These are phyloP conservation scores for Fusarium sp. DNA, from an alignment of 2,329 filamentous ascomycete genomes.

Conservation along the genomic window DNA sequence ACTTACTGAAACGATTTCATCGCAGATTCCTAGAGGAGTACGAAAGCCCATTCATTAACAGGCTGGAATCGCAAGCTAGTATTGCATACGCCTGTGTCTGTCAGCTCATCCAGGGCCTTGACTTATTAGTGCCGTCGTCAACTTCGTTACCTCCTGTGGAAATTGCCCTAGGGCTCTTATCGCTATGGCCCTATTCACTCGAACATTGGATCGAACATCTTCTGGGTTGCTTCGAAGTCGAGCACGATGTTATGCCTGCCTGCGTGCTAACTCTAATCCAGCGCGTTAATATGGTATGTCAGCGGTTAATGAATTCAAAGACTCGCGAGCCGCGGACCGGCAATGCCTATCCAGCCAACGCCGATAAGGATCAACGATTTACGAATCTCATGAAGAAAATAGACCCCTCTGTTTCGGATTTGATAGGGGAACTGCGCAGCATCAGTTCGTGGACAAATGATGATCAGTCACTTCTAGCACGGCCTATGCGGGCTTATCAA, in stretches of 20 bases:
- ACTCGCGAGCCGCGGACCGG: neutral
- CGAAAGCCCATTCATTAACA: neutral
- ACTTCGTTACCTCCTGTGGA: neutral
- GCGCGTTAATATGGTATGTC: neutral
- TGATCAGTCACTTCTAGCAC: neutral
- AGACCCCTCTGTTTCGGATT: neutral
- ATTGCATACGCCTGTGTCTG: conserved; percentile 12
- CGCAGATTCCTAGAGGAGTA: neutral
- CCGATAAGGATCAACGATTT: neutral
- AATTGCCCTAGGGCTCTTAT: neutral
- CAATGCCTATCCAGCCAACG: neutral
- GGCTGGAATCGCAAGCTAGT: neutral
- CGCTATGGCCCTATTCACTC: neutral
- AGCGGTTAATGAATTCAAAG: neutral
- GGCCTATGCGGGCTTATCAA: neutral
- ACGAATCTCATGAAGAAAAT: neutral
- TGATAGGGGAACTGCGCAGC: neutral
- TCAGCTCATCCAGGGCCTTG: conserved; percentile 9
- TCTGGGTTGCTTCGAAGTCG: neutral
- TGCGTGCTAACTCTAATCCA: neutral
- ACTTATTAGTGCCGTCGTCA: neutral
- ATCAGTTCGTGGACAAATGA: neutral
- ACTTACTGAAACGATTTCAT: neutral
- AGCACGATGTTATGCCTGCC: neutral
- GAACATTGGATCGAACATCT: neutral